Evolutionary conservation across 116 monocot genomes (phyloP).

Genomic region (Posidonia oceanica): DNA sequence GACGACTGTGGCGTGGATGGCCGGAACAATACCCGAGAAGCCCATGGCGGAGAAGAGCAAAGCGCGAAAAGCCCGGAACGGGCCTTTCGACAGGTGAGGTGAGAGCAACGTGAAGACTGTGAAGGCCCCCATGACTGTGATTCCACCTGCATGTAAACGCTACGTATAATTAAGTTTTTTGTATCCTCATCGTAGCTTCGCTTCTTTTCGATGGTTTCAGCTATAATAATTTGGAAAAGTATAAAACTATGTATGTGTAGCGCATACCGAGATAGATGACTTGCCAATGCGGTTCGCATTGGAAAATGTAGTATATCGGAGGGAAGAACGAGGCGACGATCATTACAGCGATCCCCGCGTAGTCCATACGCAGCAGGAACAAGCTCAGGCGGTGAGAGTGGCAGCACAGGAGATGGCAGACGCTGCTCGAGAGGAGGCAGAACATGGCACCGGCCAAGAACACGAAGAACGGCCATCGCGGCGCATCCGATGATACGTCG

Average conservation of each 20-base stretch:
- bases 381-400: slow-evolving; percentile 72
- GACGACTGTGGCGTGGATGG: slow-evolving; percentile 47
- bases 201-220: no score
- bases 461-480: slow-evolving; percentile 85
- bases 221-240: not conserved
- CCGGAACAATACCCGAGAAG: slow-evolving; percentile 70
- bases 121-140: slow-evolving; percentile 43
- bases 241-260: no score
- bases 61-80: slow-evolving; percentile 51
- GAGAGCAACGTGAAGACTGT: slow-evolving; percentile 47
- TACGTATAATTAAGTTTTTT: no score
- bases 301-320: slow-evolving; percentile 94
- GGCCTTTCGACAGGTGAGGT: slow-evolving; percentile 34
- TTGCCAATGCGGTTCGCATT: slow-evolving; percentile 54
- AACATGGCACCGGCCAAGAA: slow-evolving; percentile 79
- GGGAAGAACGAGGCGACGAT: slow-evolving; percentile 96
- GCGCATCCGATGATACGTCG: not conserved
- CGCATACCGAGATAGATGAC: slow-evolving; percentile 39
- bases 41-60: slow-evolving; percentile 68
- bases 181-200: no score
- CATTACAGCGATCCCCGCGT: slow-evolving; percentile 89
- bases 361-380: slow-evolving; percentile 78
- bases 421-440: slow-evolving; percentile 62
- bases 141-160: not conserved
- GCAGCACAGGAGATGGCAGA: slow-evolving; percentile 93